Percentiles rank a stretch among this genome's conserved stretches.
phyloP scores from a whole-genome alignment of 371 early-diverging fungal genomes.

The Chytridium lagenaria region DNA sequence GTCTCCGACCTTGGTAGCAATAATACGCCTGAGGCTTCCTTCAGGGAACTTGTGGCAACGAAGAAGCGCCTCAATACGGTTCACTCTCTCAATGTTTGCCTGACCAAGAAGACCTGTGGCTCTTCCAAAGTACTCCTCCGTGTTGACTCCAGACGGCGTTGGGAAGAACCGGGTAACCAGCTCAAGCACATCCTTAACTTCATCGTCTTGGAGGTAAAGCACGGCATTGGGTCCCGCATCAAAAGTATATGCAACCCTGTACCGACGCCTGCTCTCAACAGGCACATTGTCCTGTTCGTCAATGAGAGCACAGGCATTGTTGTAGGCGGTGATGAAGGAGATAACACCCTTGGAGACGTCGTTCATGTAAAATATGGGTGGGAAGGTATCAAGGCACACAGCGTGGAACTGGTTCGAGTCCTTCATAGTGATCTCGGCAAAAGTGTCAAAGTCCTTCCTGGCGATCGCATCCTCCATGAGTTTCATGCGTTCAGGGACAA shows the following conservation, averaged over 20 bases:
- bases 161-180: slow-evolving; percentile 89
- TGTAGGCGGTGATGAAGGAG: slow-evolving; percentile 84
- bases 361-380: slow-evolving; percentile 94
- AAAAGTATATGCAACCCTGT: slow-evolving; percentile 63
- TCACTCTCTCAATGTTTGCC: slow-evolving; percentile 29
- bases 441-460: slow-evolving; percentile 83
- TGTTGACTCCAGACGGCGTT: slow-evolving; percentile 48
- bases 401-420: slow-evolving; percentile 99
- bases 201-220: slow-evolving; percentile 80
- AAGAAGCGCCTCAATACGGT: slow-evolving; percentile 47
- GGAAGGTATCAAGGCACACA: slow-evolving; percentile 82
- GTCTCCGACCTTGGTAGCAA: slow-evolving; percentile 90
- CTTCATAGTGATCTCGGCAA: slow-evolving; percentile 95
- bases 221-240: slow-evolving; percentile 99
- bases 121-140: slow-evolving; percentile 62
- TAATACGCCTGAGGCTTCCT: slow-evolving; percentile 83
- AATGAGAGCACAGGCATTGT: slow-evolving; percentile 48
- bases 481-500: slow-evolving; percentile 89
- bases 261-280: slow-evolving; percentile 65
- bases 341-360: slow-evolving; percentile 92
- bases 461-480: slow-evolving; percentile 85
- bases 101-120: slow-evolving; percentile 45
- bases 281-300: slow-evolving; percentile 65
- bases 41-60: slow-evolving; percentile 67
- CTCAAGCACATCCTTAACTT: slow-evolving; percentile 83